A percentile compares a stretch with the other conserved stretches of the same genome.
These are phyloP conservation scores for barrel medic (Medicago truncatula) DNA, from an alignment of 306 rosid species.

Conservation along the genomic window DNA sequence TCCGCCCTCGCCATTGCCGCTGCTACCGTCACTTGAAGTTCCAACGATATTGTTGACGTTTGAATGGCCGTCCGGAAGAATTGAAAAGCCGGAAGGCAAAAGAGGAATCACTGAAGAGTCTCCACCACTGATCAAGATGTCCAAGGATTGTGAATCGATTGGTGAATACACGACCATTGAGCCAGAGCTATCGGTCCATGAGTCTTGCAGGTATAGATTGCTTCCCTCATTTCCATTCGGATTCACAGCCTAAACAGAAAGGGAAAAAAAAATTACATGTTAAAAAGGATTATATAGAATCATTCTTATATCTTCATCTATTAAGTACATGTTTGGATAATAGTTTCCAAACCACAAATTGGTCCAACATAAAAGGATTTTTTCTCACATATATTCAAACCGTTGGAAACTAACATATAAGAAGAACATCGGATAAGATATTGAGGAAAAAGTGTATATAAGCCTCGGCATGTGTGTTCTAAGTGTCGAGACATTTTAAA, in stretches of 20 bases:
- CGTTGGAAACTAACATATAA: too few relatives aligned
- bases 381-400: too few relatives aligned
- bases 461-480: too few relatives aligned
- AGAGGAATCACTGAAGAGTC: conserved; percentile 71
- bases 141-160: conserved; percentile 57
- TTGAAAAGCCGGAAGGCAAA: conserved; percentile 78
- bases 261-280: not conserved
- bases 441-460: too few relatives aligned
- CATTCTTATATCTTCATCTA: too few relatives aligned
- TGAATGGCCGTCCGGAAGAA: conserved; percentile 59
- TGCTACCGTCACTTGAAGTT: conserved; percentile 5
- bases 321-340: too few relatives aligned
- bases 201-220: conserved; percentile 76
- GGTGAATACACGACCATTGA: conserved; percentile 81
- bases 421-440: too few relatives aligned
- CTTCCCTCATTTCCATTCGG: conserved; percentile 43
- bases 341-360: too few relatives aligned
- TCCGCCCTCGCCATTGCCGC: not conserved
- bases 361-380: too few relatives aligned
- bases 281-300: too few relatives aligned
- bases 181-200: conserved; percentile 70
- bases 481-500: too few relatives aligned
- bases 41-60: not conserved
- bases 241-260: conserved; percentile 20
- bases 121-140: conserved; percentile 62